Evolutionary conservation across 2,329 filamentous ascomycete genomes (phyloP), one percentile per base, ranked within the genome.

Genomic region (Colletotrichum liaoningense): DNA sequence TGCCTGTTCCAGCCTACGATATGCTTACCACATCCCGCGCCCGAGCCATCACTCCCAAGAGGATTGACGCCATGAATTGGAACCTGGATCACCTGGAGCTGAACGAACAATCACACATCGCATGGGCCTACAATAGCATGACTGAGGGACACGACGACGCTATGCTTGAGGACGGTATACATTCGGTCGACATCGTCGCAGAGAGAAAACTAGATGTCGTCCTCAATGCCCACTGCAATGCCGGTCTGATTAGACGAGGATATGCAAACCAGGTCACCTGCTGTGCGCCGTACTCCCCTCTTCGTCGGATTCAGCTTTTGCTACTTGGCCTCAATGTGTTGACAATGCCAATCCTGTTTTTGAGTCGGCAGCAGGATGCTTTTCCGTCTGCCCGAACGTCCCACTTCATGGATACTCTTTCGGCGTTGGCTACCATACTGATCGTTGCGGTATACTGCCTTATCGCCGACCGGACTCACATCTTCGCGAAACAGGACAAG

Each of bases 181-280:
- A 87, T 78, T 81, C 88, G 8, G 77, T 83, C 19, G 79, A 84
- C 30, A 79, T 80, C 35, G 82, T 89, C 19, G 83, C 84, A 1
- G 79, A 79, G 57, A 79, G 80, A 63, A 85, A 86, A 78, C 84
- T 85, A 6, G 84, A 89, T 75, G 80, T 90, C 12, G 76, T 91
- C 0, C 82, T 92, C 55, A 89, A 89, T 74, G 78, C 86, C 22
- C 85, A 88, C 62, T 91, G 90, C 79, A 91, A 75, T 79, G 85
- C 79, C 72, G 84, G 75, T 76, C 82, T 73, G 73, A 79, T 73
- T 75, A 79, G 63, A 12, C 58, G 49, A 49, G 81, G 80, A n/a
- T 86, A 85, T 67, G 84, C 85, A 0, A 87, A 85, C 76, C 81
- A 85, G 64, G 81, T 84, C 71, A 89, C 88, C 3, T 91, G 89